Base-by-base conservation (phyloP, 2,329 filamentous ascomycete genomes). In the Sclerotinia subarctica region DNA sequence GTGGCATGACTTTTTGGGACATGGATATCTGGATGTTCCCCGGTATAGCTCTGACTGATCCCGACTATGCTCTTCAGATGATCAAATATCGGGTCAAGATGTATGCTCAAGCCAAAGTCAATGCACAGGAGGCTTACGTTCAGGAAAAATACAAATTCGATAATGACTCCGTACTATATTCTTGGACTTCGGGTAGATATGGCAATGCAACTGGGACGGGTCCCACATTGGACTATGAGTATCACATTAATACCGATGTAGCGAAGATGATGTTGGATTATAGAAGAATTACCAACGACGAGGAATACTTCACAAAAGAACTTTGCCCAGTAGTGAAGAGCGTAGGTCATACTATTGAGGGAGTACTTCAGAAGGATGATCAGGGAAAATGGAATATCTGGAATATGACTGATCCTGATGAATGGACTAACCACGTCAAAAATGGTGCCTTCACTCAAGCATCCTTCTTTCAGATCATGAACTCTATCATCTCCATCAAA, bases 331-430 rank as follows among this genome's bases (percentile, higher is more conserved):
- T 69, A 10, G 52, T 73, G 4, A 46, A 71, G 52, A 70, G 64
- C n/a, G 58, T 70, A 24, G 59, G 52, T 6, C 49, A 70, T 35
- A 68, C 53, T n/a, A 54, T 70, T 46, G 67, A 66, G 5, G 63
- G 64, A 4, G n/a, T 64, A n/a, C 49, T 69, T 15, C 42, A 57
- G 19, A 60, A 67, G 26, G 68, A 69, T 38, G 65, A 44, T 4
- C 26, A 67, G 44, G 62, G 64, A 35, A 66, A 49, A 47, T 80
- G 84, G 66, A 78, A 52, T 42, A 67, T 77, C 84, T 42, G 83
- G 79, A 89, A 91, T 70, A 88, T 90, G 77, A 92, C 89, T 0
- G 89, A 92, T 77, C 89, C 90, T 11, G 72, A 74, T 46, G 72
- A 72, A 24, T 73, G 70, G 60, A 66, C 70, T 2, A 71, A 70